Evolutionary conservation across 2,329 filamentous ascomycete genomes (phyloP).

Genomic region (Diaporthe citrichinensis): DNA sequence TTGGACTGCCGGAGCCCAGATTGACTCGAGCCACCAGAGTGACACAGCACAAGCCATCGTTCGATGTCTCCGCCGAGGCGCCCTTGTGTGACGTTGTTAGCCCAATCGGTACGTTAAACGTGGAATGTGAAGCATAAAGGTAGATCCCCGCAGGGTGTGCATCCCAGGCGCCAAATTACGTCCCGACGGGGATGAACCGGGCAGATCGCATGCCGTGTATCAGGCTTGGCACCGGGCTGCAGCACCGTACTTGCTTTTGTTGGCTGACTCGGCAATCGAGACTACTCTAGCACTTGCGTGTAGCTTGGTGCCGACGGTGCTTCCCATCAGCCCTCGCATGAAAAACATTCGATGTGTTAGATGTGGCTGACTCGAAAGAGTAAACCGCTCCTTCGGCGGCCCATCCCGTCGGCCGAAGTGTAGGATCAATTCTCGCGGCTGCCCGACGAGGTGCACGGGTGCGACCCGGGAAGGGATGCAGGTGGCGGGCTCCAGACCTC

Average conservation of each 20-base stretch:
- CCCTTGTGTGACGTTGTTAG: slow-evolving; percentile 26
- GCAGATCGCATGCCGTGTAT: slow-evolving; percentile 22
- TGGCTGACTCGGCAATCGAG: slow-evolving; percentile 30
- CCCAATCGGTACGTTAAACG: slow-evolving; percentile 38
- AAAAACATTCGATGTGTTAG: slow-evolving; percentile 38
- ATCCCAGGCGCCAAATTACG: slow-evolving; percentile 3
- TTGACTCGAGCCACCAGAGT: slow-evolving; percentile 31
- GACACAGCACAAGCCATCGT: slow-evolving; percentile 33
- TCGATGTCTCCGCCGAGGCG: slow-evolving; percentile 38
- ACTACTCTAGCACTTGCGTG: slow-evolving; percentile 13
- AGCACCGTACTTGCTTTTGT: slow-evolving; percentile 30
- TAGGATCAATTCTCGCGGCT: neutral
- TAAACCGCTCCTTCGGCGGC: slow-evolving; percentile 19
- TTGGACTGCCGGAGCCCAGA: slow-evolving; percentile 28
- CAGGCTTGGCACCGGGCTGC: slow-evolving; percentile 15
- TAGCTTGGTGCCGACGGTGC: neutral
- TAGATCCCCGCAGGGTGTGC: slow-evolving; percentile 27
- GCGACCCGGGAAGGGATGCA: slow-evolving; percentile 12
- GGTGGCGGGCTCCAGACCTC: neutral
- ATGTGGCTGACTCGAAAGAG: slow-evolving; percentile 33
- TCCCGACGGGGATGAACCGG: slow-evolving; percentile 21
- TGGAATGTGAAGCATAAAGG: slow-evolving; percentile 12
- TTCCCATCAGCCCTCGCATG: slow-evolving; percentile 21
- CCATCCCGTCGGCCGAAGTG: slow-evolving; percentile 16
- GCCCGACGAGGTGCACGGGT: slow-evolving; percentile 19